Evolutionary conservation across 305 asterid genomes (phyloP).

Genomic region (Vinca major): DNA sequence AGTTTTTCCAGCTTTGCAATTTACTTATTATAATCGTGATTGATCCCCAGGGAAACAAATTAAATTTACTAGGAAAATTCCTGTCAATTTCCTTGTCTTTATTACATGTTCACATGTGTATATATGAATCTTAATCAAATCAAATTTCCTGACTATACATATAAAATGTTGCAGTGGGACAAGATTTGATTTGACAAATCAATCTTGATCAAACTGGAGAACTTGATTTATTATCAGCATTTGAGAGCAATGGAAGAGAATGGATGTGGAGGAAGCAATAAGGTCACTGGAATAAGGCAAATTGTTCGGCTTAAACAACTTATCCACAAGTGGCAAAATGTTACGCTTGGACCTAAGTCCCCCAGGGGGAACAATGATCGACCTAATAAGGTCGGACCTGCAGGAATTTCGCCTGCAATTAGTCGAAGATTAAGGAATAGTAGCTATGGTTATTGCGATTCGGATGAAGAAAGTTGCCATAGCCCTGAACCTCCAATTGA

Average conservation of each 20-base stretch:
- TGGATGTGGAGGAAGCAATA: conserved; percentile 34
- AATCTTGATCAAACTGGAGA: background rate
- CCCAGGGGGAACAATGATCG: too few relatives aligned
- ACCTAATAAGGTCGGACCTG: too few relatives aligned
- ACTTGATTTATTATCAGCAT: too few relatives aligned
- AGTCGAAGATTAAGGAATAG: conserved; percentile 32
- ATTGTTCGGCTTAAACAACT: conserved; percentile 49
- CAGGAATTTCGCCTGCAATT: conserved; percentile 52
- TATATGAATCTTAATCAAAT: background rate
- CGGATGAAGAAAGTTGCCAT: conserved; percentile 51
- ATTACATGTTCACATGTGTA: background rate
- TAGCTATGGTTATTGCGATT: conserved; percentile 27
- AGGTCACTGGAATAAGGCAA: conserved; percentile 49
- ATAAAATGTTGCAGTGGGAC: conserved; percentile 1
- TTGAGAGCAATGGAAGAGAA: conserved; percentile 21
- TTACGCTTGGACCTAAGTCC: conserved; percentile 30
- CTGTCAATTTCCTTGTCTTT: background rate
- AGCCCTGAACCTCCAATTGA: conserved; percentile 57
- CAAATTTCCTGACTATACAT: too few relatives aligned
- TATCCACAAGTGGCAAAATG: conserved; percentile 54
- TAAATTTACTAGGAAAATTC: conserved; percentile 8
- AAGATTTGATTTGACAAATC: conserved; percentile 17
- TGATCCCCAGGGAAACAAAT: too few relatives aligned
- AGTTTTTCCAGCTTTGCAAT: too few relatives aligned
- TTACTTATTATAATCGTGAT: background rate